Conservation (phyloP, 257 asterid species). For the Apocynum venetum region DNA sequence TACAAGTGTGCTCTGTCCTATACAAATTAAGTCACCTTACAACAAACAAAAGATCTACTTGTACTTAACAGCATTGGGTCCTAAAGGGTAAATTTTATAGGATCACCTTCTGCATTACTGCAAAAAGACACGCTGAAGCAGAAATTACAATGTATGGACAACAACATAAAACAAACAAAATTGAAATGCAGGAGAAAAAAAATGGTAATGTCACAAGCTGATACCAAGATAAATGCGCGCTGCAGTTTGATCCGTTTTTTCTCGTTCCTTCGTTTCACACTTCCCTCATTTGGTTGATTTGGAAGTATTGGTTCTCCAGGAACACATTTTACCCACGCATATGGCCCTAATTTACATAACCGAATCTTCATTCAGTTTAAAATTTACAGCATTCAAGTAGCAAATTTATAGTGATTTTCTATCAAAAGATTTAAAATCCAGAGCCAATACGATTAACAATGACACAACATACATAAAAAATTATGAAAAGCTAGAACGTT, state of each 20-base stretch:
- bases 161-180: not conserved
- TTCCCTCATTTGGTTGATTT: conserved; percentile 81
- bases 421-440: not conserved
- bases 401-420: not conserved
- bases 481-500: not conserved
- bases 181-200: not conserved
- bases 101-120: not conserved
- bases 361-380: not conserved
- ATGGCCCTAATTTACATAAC: conserved; percentile 50
- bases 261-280: conserved; percentile 78
- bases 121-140: not conserved
- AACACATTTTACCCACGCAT: conserved; percentile 56
- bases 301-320: conserved; percentile 67
- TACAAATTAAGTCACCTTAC: not conserved
- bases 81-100: not conserved
- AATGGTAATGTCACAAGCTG: not conserved
- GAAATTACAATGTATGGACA: not conserved
- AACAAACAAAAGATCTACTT: not conserved
- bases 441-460: not conserved
- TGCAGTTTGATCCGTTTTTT: conserved; percentile 66
- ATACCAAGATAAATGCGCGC: conserved; percentile 64
- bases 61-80: not conserved
- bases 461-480: no score
- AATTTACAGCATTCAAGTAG: not conserved
- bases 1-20: not conserved